These are phyloP conservation scores for Vitis amurensis DNA, from an alignment of 164 flowering plant genomes.

Conservation along the genomic window DNA sequence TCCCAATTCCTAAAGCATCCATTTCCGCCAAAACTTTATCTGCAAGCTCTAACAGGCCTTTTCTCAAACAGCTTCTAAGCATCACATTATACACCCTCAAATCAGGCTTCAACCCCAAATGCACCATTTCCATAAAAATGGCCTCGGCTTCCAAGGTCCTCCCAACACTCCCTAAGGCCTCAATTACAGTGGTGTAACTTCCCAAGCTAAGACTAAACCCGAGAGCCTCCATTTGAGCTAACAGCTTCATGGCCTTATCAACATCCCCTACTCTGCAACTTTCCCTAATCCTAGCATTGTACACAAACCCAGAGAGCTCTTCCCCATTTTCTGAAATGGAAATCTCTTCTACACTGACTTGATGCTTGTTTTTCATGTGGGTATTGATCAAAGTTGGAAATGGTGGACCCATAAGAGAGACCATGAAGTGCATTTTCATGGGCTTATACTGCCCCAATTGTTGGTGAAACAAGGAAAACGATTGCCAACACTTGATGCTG, in stretches of 20 bases:
- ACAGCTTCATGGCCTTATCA: conserved; percentile 49
- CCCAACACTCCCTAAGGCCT: conserved; percentile 57
- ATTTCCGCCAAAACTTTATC: conserved; percentile 34
- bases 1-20: conserved; percentile 34
- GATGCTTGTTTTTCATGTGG: too few relatives aligned
- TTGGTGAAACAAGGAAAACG: too few relatives aligned
- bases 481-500: too few relatives aligned
- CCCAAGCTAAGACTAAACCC: conserved; percentile 39
- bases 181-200: conserved; percentile 51
- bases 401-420: too few relatives aligned
- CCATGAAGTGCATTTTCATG: too few relatives aligned
- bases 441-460: too few relatives aligned
- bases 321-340: conserved; percentile 16
- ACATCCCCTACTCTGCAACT: conserved; percentile 47
- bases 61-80: conserved; percentile 59
- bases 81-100: conserved; percentile 45
- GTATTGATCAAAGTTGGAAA: too few relatives aligned
- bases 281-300: conserved; percentile 38
- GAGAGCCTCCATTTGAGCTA: conserved; percentile 60
- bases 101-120: conserved; percentile 35
- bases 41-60: conserved; percentile 58
- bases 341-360: too few relatives aligned
- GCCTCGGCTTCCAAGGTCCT: conserved; percentile 82
- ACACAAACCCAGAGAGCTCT: conserved; percentile 39
- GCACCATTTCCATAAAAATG: conserved; percentile 59